Percentiles rank a stretch among this genome's conserved stretches.
phyloP scores from a whole-genome alignment of 2,329 filamentous ascomycete species.

The Botrytis sinoallii region DNA sequence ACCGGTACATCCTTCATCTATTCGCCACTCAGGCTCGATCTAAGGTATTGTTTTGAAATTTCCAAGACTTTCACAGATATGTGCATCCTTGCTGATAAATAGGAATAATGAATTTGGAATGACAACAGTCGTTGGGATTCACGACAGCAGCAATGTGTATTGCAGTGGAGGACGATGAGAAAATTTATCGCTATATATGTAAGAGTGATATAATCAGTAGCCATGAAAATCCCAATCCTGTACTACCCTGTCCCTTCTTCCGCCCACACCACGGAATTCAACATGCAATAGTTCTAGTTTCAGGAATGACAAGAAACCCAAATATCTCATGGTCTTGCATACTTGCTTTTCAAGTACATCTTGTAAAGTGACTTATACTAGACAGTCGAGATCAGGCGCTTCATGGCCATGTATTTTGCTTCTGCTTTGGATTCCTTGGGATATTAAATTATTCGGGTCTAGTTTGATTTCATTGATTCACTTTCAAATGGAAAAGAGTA shows the following conservation, averaged over 20 bases:
- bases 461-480: too few species aligned
- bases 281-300: neutral
- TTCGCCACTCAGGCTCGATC: neutral
- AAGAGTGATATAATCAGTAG: neutral
- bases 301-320: too few species aligned
- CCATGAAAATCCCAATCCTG: fast-evolving
- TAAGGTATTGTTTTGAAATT: neutral
- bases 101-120: neutral
- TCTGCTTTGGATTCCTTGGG: too few species aligned
- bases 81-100: neutral
- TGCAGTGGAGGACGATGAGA: neutral
- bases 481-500: neutral
- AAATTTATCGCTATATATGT: neutral
- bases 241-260: too few species aligned
- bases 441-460: too few species aligned
- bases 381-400: too few species aligned
- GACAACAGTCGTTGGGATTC: too few species aligned
- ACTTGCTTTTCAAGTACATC: neutral
- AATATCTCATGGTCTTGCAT: too few species aligned
- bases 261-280: neutral
- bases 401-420: too few species aligned
- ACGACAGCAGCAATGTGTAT: neutral
- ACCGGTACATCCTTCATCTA: neutral
- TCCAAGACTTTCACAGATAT: neutral
- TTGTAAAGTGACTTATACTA: neutral